Conservation (phyloP, 495 filamentous ascomycete species). For the Penicillium odoratum region DNA sequence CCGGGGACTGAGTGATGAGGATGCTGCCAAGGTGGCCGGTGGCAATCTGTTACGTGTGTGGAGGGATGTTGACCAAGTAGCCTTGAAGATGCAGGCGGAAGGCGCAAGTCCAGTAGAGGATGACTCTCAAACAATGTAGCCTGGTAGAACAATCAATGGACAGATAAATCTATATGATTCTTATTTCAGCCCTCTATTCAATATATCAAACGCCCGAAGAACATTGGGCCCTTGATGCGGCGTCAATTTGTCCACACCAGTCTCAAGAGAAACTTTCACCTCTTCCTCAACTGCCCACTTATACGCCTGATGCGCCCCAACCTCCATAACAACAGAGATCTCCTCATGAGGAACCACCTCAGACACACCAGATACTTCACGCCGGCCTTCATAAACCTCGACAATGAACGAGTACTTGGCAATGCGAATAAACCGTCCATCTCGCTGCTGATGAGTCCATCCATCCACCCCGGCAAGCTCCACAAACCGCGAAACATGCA, state of each 20-base stretch:
- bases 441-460: constrained; percentile 26
- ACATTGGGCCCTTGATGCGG: constrained; percentile 14
- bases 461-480: constrained; percentile 40
- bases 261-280: constrained; percentile 17
- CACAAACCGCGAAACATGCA: constrained; percentile 47
- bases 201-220: constrained; percentile 20
- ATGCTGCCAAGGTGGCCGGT: constrained; percentile 67
- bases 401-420: constrained; percentile 42
- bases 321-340: constrained; percentile 35
- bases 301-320: constrained; percentile 45
- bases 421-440: constrained; percentile 17
- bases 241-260: constrained; percentile 10
- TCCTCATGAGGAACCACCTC: constrained; percentile 22
- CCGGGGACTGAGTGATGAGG: constrained; percentile 64
- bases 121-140: constrained; percentile 6
- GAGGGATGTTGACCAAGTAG: constrained; percentile 67
- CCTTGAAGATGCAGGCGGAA: constrained; percentile 57
- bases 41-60: constrained; percentile 77
- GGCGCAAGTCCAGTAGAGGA: constrained; percentile 67
- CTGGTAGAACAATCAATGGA: not conserved
- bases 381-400: constrained; percentile 32
- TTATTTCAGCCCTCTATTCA: not conserved
- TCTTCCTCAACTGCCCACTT: constrained; percentile 49
- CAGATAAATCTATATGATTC: not conserved
- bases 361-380: not conserved